Percentiles rank a stretch among this genome's conserved stretches.
Conservation (phyloP, 1,139 yeast species). For the Geotrichum australiense region DNA sequence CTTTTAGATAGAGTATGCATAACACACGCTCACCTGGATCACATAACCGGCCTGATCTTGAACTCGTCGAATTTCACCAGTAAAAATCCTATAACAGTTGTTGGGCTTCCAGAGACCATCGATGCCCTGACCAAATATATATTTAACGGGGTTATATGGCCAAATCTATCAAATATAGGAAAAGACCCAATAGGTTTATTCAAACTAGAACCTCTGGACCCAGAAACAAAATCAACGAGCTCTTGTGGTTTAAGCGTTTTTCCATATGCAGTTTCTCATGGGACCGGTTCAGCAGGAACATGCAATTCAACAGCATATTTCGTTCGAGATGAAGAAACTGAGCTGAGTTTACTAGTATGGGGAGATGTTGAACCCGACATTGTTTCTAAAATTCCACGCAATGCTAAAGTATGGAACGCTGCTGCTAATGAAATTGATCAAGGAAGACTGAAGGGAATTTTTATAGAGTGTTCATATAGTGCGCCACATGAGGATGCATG, state of each 20-base stretch:
- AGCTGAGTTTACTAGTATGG: constrained; percentile 48
- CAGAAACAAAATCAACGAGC: constrained; percentile 9
- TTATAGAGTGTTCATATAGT: constrained; percentile 71
- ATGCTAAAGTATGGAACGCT: constrained; percentile 49
- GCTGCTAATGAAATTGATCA: constrained; percentile 44
- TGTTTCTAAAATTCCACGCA: constrained; percentile 40
- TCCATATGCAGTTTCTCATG: constrained; percentile 17
- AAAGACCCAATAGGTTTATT: constrained; percentile 28
- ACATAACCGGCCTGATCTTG: constrained; percentile 58
- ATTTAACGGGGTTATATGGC: constrained; percentile 80
- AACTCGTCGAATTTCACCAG: constrained; percentile 57
- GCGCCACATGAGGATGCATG: constrained; percentile 41
- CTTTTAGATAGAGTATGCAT: constrained; percentile 44
- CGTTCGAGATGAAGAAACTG: constrained; percentile 35
- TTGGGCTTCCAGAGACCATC: constrained; percentile 50
- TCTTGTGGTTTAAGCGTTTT: constrained; percentile 16
- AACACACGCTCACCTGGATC: constrained; percentile 85
- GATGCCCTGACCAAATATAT: constrained; percentile 48
- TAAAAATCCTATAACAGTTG: constrained; percentile 39
- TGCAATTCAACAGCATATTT: constrained; percentile 49
- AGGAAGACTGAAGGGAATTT: constrained; percentile 43
- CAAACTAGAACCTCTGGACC: constrained; percentile 21
- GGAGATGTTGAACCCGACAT: constrained; percentile 78
- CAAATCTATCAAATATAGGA: constrained; percentile 48
- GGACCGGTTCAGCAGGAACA: constrained; percentile 22